Evolutionary conservation across 2,329 filamentous ascomycete genomes (phyloP), one percentile per base, ranked within the genome.

Genomic region (Shiraia sp.): DNA sequence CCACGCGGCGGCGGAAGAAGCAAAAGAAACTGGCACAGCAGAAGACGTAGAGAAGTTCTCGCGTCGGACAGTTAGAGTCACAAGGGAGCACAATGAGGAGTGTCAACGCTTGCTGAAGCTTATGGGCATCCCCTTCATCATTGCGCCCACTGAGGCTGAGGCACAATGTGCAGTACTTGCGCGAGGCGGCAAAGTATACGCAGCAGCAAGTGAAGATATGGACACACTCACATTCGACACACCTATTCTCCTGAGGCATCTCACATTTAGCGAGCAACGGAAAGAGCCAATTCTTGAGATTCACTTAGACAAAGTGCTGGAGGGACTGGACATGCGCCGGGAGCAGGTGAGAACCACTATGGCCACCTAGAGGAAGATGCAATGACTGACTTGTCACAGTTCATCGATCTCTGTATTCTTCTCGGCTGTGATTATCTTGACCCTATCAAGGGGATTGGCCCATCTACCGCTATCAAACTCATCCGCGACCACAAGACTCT

Each of bases 11-110:
- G 83, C 95, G 15, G 92, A 96, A 67, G 93, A 97, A 66, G 93
- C 93, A 37, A 96, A 95, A 70, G 93, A 99, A 75, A 96, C 89
- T 0, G 93, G 93, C 49, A 99, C 93, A 3, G 90, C 92, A 15
- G 85, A 99, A 69, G 93, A 99, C n/a, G 83, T 99, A 3, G 93
- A 99, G 74, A 97, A 96, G 72, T 99, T 97, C 74, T 95, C 90
- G 39, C 79, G 93, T 43, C 79, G 93, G 38, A 97, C 92, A 1
- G 93, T 99, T 33, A 81, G 90, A 42, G 93, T 97, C 38, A 97
- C 93, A n/a, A 81, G 87, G 51, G 92, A 99, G 73, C 93, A 99
- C 72, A 99, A 99, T 65, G 85, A 84, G 29, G 93, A 99, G 69
- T 97, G 93, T 71, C 92, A 95, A 75, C 81, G 83, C 44, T 75